Conservation (phyloP, 805 yeast genomes). For the Starmerella scarabaei region DNA sequence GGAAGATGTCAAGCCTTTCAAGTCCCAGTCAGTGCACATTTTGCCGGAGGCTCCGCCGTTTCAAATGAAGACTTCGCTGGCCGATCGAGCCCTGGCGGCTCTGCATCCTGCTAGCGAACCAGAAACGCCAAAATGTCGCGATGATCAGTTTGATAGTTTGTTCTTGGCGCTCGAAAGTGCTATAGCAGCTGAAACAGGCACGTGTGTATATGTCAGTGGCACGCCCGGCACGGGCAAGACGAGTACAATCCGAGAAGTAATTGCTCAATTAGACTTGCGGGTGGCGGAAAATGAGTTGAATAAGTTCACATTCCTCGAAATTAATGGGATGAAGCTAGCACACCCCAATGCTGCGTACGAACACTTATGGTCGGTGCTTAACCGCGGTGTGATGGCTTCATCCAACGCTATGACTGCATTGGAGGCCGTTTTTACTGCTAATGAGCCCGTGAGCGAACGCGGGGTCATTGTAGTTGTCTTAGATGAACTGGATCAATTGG, state of each 20-base stretch:
- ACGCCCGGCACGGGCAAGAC: slow-evolving; percentile 98
- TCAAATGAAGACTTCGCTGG: background rate
- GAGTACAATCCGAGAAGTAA: slow-evolving; percentile 78
- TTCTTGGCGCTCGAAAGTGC: slow-evolving; percentile 60
- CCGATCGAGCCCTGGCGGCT: slow-evolving; percentile 5
- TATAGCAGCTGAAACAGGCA: slow-evolving; percentile 55
- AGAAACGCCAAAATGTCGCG: slow-evolving; percentile 68
- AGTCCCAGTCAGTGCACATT: background rate
- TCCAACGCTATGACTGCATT: slow-evolving; percentile 52
- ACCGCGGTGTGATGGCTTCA: slow-evolving; percentile 43
- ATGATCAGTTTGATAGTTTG: slow-evolving; percentile 60
- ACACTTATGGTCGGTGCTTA: slow-evolving; percentile 60
- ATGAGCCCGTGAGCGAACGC: slow-evolving; percentile 19
- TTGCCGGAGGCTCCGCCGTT: background rate
- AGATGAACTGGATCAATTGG: slow-evolving; percentile 90
- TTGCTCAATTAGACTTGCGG: slow-evolving; percentile 46
- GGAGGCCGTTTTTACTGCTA: slow-evolving; percentile 50
- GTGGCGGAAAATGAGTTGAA: slow-evolving; percentile 31
- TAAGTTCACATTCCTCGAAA: slow-evolving; percentile 63
- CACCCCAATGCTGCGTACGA: slow-evolving; percentile 76
- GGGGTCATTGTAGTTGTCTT: slow-evolving; percentile 62
- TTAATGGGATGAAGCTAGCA: slow-evolving; percentile 78
- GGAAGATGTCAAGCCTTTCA: no score
- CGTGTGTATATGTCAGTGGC: slow-evolving; percentile 84
- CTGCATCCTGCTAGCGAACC: slow-evolving; percentile 24